Evolutionary conservation across 1,284 basidiomycete genomes (phyloP), one percentile per base, ranked within the genome.

Genomic region (Trichosporon inkin): DNA sequence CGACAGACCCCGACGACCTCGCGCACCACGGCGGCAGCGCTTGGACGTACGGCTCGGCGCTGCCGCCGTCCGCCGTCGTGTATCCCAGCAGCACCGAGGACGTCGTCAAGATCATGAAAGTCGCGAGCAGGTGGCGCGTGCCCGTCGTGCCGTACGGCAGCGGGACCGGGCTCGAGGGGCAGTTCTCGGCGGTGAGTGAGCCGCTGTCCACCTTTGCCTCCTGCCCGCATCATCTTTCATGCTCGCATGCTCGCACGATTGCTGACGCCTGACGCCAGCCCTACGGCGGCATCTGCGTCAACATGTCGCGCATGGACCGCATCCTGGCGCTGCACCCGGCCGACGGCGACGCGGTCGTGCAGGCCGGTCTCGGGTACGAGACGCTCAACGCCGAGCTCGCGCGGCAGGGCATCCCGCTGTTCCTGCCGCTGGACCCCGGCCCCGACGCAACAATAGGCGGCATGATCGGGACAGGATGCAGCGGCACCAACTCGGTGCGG

Each of bases 391-490:
- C 85, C 32, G 82, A 81, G 4, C 80, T 94, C 34, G 82, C 83
- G 68, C 82, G 86, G 52, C 82, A 85, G 74, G 88, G 86, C 6
- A 84, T 88, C 58, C 85, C 86, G 1, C 74, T 94, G 20, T 94
- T 95, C 80, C 93, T 94, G 70, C 92, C 92, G 0, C 56, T 71
- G 6, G 88, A 91, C 68, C 89, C 88, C 11, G 72, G 72, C 2
- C 71, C 74, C 4, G 72, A 76, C 8, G 90, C 92, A 2, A 90
- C 88, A 0, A 86, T 95, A 28, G 92, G 92, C n/a, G 93, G 92
- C 0, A 95, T 96, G 90, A 81, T 93, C 44, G 87, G 87, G 53
- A 92, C 88, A 0, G 88, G 88, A 0, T 74, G 71, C 60, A 66
- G 63, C 56, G 73, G 79, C 80, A 90, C 90, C 0, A 92, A 92